Evolutionary conservation across 1,284 basidiomycete species (phyloP).

Genomic region (Coriolopsis trogii): DNA sequence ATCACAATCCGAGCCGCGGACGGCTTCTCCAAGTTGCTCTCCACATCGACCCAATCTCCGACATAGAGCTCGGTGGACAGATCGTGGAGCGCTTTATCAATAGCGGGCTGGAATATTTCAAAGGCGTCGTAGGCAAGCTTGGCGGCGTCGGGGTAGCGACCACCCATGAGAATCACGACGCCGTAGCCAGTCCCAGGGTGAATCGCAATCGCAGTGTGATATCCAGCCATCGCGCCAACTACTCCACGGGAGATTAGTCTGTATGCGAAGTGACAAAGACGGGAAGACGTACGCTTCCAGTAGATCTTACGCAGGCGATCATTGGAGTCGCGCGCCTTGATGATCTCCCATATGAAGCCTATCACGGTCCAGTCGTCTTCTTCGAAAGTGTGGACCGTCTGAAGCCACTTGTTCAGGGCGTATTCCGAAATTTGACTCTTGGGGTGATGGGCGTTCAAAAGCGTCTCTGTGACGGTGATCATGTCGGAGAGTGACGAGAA

Average conservation of each 20-base stretch:
- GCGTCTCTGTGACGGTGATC: constrained; percentile 41
- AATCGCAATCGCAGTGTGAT: constrained; percentile 47
- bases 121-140: constrained; percentile 42
- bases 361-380: constrained; percentile 45
- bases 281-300: constrained; percentile 31
- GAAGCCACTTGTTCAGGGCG: constrained; percentile 46
- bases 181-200: constrained; percentile 50
- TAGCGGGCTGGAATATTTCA: constrained; percentile 43
- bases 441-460: constrained; percentile 42
- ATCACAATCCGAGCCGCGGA: constrained; percentile 33
- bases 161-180: constrained; percentile 48
- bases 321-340: constrained; percentile 35
- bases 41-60: constrained; percentile 38
- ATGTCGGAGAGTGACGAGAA: constrained; percentile 50
- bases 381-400: constrained; percentile 37
- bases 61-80: constrained; percentile 35
- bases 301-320: constrained; percentile 42
- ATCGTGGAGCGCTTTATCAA: constrained; percentile 40
- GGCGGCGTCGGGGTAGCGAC: constrained; percentile 40
- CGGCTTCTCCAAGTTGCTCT: constrained; percentile 17
- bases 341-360: constrained; percentile 54
- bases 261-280: too few relatives aligned
- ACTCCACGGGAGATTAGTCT: not conserved
- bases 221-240: constrained; percentile 50
- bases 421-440: constrained; percentile 41